Percentiles rank a stretch among this genome's conserved stretches.
Conservation (phyloP, 495 filamentous ascomycete species). For the Eremomyces bilateralis region DNA sequence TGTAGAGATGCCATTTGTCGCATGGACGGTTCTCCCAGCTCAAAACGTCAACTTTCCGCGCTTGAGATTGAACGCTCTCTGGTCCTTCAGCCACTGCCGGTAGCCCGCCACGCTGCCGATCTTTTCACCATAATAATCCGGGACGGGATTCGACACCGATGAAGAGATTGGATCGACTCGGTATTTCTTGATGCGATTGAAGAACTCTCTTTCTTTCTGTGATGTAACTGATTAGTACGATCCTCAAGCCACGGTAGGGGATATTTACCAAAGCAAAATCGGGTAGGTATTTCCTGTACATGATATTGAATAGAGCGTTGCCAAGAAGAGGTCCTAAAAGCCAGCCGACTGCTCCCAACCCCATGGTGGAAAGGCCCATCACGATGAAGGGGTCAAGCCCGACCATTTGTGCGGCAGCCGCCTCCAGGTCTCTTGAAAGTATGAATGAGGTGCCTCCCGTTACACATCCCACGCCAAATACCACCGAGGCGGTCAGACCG, state of each 20-base stretch:
- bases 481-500: slow-evolving; percentile 52
- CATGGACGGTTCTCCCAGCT: background rate
- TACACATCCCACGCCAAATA: slow-evolving; percentile 36
- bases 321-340: slow-evolving; percentile 64
- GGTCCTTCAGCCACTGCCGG: slow-evolving; percentile 88
- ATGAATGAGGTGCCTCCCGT: slow-evolving; percentile 40
- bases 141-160: slow-evolving; percentile 47
- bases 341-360: slow-evolving; percentile 62
- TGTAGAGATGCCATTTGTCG: too few relatives aligned
- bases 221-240: background rate
- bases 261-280: slow-evolving; percentile 43
- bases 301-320: slow-evolving; percentile 45
- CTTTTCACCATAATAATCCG: slow-evolving; percentile 77
- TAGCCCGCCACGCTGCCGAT: slow-evolving; percentile 83
- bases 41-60: slow-evolving; percentile 19
- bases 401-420: slow-evolving; percentile 39
- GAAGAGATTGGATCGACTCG: slow-evolving; percentile 66
- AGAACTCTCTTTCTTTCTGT: slow-evolving; percentile 86
- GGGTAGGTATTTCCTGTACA: slow-evolving; percentile 39
- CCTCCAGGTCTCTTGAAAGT: slow-evolving; percentile 41
- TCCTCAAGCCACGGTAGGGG: background rate
- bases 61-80: slow-evolving; percentile 91
- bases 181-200: slow-evolving; percentile 64
- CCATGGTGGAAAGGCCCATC: slow-evolving; percentile 51
- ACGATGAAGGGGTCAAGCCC: slow-evolving; percentile 74